phyloP scores from a whole-genome alignment of 2,329 filamentous ascomycete species.

The Penicillium paneum region DNA sequence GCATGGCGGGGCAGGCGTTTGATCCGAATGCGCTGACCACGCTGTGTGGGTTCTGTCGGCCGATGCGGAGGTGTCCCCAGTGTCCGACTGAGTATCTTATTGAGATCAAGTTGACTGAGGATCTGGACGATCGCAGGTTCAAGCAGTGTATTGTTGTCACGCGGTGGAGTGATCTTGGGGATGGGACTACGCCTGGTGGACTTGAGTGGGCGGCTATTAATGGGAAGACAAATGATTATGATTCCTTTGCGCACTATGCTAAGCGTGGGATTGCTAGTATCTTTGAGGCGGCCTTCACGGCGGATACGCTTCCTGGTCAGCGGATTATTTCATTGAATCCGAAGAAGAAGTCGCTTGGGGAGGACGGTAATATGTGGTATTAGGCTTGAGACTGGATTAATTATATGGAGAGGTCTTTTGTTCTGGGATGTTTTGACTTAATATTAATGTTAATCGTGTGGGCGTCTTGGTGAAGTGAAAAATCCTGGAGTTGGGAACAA shows the following conservation, averaged over 20 bases:
- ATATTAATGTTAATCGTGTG: background rate
- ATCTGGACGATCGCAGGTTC: conserved; percentile 49
- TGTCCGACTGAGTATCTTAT: conserved; percentile 63
- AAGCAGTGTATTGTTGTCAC: conserved; percentile 61
- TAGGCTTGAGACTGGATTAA: conserved; percentile 29
- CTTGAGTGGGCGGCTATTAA: conserved; percentile 58
- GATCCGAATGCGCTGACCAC: conserved; percentile 46
- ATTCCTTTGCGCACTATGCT: conserved; percentile 55
- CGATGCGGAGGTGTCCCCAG: conserved; percentile 59
- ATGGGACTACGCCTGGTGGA: conserved; percentile 48
- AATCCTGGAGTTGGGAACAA: background rate
- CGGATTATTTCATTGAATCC: conserved; percentile 59
- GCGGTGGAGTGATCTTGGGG: conserved; percentile 60
- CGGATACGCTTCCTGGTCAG: conserved; percentile 55
- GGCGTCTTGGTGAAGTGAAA: background rate
- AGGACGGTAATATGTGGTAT: conserved; percentile 59
- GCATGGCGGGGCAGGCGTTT: conserved; percentile 22
- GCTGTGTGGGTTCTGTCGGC: conserved; percentile 55
- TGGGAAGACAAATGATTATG: conserved; percentile 46
- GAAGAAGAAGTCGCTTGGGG: conserved; percentile 51
- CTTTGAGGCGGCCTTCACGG: conserved; percentile 57
- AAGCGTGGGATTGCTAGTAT: conserved; percentile 56
- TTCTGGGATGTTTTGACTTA: background rate
- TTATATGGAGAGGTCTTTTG: background rate
- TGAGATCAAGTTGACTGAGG: conserved; percentile 59